phyloP scores from a whole-genome alignment of 2,329 filamentous ascomycete genomes.

The Fusarium equiseti region DNA sequence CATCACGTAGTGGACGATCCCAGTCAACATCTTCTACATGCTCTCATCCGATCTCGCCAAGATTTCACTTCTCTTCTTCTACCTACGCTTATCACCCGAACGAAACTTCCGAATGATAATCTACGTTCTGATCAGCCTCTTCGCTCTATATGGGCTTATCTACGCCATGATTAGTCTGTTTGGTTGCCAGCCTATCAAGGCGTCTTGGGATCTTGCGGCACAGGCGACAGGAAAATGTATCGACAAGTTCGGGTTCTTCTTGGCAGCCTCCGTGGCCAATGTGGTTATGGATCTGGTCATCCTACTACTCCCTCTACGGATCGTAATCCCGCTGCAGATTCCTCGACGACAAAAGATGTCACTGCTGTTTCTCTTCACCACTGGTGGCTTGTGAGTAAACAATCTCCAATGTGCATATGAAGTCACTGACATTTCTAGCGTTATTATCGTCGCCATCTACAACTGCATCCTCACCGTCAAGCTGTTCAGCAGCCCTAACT shows the following conservation, averaged over 20 bases:
- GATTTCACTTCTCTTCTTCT: conserved; percentile 42
- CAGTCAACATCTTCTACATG: conserved; percentile 46
- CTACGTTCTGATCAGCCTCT: conserved; percentile 16
- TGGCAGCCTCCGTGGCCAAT: conserved; percentile 42
- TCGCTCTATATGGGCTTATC: conserved; percentile 34
- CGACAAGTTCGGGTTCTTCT: conserved; percentile 43
- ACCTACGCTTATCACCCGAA: conserved; percentile 40
- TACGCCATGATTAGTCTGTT: conserved; percentile 43
- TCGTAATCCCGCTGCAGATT: conserved; percentile 35
- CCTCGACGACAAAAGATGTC: conserved; percentile 38
- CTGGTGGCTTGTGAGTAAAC: conserved; percentile 37
- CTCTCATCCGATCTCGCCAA: conserved; percentile 42
- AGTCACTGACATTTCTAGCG: neutral
- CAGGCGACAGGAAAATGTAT: conserved; percentile 40
- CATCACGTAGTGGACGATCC: conserved; percentile 33
- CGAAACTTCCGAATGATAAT: conserved; percentile 33
- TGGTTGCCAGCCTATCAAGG: conserved; percentile 40
- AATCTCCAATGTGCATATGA: rapidly evolving
- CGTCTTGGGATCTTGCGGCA: conserved; percentile 39
- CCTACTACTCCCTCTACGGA: conserved; percentile 29
- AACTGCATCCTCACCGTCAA: conserved; percentile 41
- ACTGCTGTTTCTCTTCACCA: conserved; percentile 36
- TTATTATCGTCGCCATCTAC: conserved; percentile 43
- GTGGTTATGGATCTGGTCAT: conserved; percentile 43
- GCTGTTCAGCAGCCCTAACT: conserved; percentile 35